Percentiles rank a stretch among this genome's conserved stretches.
Conservation (phyloP, 768 basidiomycete species). For the Cantharellus anzutake region DNA sequence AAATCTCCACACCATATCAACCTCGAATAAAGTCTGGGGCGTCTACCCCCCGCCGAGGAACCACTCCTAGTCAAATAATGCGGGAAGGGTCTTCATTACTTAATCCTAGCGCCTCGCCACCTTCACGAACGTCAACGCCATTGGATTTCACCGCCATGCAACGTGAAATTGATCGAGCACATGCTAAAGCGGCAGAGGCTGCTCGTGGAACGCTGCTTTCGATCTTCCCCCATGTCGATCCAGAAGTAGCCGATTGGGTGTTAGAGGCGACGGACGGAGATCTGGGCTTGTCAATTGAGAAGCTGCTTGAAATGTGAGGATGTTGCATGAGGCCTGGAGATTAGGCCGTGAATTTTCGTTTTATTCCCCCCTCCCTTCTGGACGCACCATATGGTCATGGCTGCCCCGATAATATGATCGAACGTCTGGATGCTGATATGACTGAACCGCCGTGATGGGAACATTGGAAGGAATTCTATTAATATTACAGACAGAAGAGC, state of each 20-base stretch:
- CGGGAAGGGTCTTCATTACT: neutral
- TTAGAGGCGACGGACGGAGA: constrained; percentile 80
- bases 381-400: neutral
- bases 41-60: neutral
- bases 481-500: too few species aligned
- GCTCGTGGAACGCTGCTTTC: constrained; percentile 60
- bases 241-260: constrained; percentile 74
- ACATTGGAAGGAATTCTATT: too few species aligned
- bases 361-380: neutral
- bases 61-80: neutral
- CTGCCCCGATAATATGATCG: too few species aligned
- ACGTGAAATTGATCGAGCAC: constrained; percentile 51
- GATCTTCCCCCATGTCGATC: constrained; percentile 74
- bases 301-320: constrained; percentile 45
- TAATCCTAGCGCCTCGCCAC: too few species aligned
- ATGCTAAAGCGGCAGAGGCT: constrained; percentile 51
- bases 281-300: constrained; percentile 78
- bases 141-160: constrained; percentile 11
- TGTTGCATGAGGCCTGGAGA: neutral
- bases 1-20: neutral
- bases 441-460: too few species aligned
- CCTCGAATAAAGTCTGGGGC: neutral
- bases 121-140: neutral
- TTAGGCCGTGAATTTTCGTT: neutral
- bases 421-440: too few species aligned